phyloP scores from a whole-genome alignment of 345 rosid species.

The Barbarea vulgaris region DNA sequence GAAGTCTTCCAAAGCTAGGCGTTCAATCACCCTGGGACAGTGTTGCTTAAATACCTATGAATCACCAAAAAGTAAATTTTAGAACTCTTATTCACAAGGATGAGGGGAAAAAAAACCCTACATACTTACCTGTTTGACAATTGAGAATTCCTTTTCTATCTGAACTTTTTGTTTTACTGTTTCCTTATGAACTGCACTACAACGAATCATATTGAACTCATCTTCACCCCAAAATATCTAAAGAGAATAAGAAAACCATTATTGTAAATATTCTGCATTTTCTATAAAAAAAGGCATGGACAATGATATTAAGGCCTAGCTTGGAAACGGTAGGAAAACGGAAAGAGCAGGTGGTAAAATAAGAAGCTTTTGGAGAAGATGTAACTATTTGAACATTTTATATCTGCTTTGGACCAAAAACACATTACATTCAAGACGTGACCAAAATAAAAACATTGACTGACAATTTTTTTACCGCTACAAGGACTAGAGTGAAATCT shows the following conservation, averaged over 20 bases:
- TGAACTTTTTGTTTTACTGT: conserved; percentile 60
- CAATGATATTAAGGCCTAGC: conserved; percentile 1
- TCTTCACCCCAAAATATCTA: conserved; percentile 77
- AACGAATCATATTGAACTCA: conserved; percentile 70
- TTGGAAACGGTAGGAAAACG: neutral
- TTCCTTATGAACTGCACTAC: conserved; percentile 67
- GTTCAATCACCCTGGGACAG: conserved; percentile 40
- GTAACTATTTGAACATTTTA: neutral
- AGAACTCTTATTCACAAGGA: neutral
- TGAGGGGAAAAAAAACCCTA: neutral
- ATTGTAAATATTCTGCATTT: neutral
- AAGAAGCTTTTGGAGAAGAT: neutral
- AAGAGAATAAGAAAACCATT: conserved; percentile 13
- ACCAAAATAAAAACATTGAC: neutral
- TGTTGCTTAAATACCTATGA: conserved; percentile 53
- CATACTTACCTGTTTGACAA: conserved; percentile 53
- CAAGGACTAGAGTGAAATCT: conserved; percentile 10
- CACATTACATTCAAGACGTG: neutral
- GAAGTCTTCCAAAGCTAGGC: conserved; percentile 56
- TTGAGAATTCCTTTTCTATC: conserved; percentile 56
- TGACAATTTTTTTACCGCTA: neutral
- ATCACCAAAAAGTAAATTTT: conserved; percentile 4
- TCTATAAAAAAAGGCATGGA: neutral
- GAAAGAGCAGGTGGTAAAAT: neutral
- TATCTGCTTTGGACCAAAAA: neutral